These are phyloP conservation scores for Puccinia horiana DNA, from an alignment of 1,284 basidiomycete species.

Conservation along the genomic window DNA sequence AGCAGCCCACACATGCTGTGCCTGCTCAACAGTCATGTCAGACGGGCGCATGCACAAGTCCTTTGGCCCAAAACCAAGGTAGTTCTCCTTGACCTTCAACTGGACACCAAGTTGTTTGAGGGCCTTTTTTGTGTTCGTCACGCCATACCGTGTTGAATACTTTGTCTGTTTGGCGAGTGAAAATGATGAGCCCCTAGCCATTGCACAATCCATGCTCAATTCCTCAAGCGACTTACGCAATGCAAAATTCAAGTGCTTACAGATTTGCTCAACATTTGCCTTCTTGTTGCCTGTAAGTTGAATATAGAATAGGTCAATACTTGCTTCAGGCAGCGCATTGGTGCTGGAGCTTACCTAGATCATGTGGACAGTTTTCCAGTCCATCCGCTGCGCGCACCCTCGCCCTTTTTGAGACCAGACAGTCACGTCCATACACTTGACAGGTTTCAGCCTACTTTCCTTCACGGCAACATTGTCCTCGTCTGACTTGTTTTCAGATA, in stretches of 20 bases:
- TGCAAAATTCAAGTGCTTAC: not conserved
- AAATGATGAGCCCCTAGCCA: not conserved
- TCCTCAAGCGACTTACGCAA: no score
- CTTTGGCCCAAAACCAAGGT: not conserved
- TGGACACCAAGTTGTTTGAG: not conserved
- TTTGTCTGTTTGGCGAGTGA: not conserved
- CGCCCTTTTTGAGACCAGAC: no score
- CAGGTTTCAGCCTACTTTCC: not conserved
- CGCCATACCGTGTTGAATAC: not conserved
- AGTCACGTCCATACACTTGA: no score
- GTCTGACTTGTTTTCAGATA: no score
- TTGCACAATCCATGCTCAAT: no score
- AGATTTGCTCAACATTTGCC: not conserved
- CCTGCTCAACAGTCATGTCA: not conserved
- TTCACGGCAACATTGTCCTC: no score
- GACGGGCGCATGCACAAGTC: not conserved
- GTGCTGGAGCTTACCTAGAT: not conserved
- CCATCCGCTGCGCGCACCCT: no score
- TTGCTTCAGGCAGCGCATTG: not conserved
- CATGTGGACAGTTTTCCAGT: not conserved
- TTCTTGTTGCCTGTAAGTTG: not conserved
- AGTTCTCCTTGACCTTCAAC: not conserved
- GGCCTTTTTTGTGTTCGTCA: not conserved
- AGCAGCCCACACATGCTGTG: not conserved
- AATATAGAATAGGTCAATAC: not conserved